A percentile compares a stretch with the other conserved stretches of the same genome.
phyloP scores from a whole-genome alignment of 305 asterid genomes.

The Galium porrigens region DNA sequence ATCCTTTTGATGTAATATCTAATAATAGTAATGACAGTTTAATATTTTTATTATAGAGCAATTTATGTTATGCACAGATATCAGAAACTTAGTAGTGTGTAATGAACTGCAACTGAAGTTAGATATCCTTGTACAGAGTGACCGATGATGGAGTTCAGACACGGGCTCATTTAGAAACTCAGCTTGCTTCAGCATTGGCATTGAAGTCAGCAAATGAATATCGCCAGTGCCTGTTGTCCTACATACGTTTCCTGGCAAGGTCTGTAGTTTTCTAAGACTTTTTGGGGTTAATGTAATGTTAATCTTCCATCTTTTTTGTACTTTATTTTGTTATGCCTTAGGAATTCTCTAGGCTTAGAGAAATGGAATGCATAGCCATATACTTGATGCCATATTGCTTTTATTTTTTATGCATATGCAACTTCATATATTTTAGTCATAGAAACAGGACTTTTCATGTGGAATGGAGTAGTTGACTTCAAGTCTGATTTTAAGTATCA shows the following conservation, averaged over 20 bases:
- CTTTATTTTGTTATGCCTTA: not conserved
- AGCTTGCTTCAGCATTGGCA: slow-evolving; percentile 75
- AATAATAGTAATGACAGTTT: too few relatives aligned
- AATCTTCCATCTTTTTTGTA: not conserved
- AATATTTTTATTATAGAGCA: not conserved
- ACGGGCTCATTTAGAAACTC: slow-evolving; percentile 93
- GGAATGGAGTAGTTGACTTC: not conserved
- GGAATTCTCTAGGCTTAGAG: not conserved
- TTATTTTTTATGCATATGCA: not conserved
- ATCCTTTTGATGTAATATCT: not conserved
- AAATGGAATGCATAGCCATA: not conserved
- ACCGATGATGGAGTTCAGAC: slow-evolving; percentile 88
- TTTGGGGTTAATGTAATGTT: not conserved
- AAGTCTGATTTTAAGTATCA: not conserved
- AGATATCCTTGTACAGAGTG: slow-evolving; percentile 39
- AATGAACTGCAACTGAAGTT: slow-evolving; percentile 13
- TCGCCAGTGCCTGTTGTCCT: slow-evolving; percentile 77
- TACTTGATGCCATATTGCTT: not conserved
- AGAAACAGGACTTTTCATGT: not conserved
- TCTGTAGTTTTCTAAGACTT: slow-evolving; percentile 19
- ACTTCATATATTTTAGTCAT: not conserved
- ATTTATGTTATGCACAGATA: not conserved
- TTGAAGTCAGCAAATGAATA: slow-evolving; percentile 73
- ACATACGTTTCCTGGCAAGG: slow-evolving; percentile 79
- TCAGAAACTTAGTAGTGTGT: not conserved